These are phyloP conservation scores for Spathaspora sp. DNA, from an alignment of 1,139 yeast genomes.

Conservation along the genomic window DNA sequence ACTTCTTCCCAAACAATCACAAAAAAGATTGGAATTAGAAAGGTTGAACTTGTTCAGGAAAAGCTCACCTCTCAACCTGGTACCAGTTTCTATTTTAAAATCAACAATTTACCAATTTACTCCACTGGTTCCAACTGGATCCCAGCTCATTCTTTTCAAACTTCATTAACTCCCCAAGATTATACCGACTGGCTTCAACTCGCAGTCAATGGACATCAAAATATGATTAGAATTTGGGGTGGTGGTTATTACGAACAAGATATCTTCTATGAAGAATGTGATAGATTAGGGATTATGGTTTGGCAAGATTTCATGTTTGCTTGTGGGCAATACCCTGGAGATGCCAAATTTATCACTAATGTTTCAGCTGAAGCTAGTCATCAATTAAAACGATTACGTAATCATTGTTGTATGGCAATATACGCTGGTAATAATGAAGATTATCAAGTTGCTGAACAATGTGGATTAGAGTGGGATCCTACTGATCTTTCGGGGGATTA, in stretches of 20 bases:
- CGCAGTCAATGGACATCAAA: conserved; percentile 38
- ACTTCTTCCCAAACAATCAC: conserved; percentile 8
- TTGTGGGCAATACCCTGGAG: conserved; percentile 48
- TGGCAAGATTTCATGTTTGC: conserved; percentile 59
- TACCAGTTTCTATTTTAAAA: conserved; percentile 37
- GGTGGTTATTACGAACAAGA: conserved; percentile 49
- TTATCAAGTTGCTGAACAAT: conserved; percentile 41
- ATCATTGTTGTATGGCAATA: conserved; percentile 32
- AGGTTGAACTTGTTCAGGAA: conserved; percentile 38
- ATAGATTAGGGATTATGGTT: conserved; percentile 39
- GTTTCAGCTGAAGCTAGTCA: conserved; percentile 32
- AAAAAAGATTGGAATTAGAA: conserved; percentile 34
- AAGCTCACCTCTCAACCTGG: conserved; percentile 31
- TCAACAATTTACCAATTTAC: conserved; percentile 39
- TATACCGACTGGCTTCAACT: conserved; percentile 34
- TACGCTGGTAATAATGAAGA: conserved; percentile 50
- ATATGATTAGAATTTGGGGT: conserved; percentile 50
- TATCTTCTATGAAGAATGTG: conserved; percentile 42
- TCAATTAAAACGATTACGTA: conserved; percentile 38
- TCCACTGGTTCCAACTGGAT: conserved; percentile 48
- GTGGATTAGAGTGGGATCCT: conserved; percentile 29
- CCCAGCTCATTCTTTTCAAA: conserved; percentile 42
- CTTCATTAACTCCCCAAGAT: conserved; percentile 28
- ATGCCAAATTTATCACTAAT: conserved; percentile 24
- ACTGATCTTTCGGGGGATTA: conserved; percentile 27